Conservation (phyloP, 345 rosid genomes). For the Boechera divaricarpa region DNA sequence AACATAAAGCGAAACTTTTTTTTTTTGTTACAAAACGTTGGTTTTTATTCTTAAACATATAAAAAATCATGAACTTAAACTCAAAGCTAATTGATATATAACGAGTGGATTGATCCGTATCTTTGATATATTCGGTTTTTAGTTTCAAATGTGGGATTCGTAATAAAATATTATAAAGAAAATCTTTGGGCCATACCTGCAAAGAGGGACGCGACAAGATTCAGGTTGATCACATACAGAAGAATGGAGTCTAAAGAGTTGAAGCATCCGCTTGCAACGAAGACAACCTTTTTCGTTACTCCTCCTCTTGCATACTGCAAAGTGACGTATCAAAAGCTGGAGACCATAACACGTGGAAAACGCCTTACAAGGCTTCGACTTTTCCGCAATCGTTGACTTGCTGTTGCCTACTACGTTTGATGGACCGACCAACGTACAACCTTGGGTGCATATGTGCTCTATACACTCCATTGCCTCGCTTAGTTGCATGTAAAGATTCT, state of each 20-base stretch:
- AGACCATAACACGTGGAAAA: conserved; percentile 75
- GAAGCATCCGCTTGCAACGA: conserved; percentile 87
- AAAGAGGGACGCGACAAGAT: conserved; percentile 83
- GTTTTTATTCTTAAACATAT: not conserved
- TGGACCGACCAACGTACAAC: conserved; percentile 81
- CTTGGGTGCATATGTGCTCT: conserved; percentile 88
- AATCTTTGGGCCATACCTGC: conserved; percentile 38
- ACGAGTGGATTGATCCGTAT: no score
- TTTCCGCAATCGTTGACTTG: conserved; percentile 8
- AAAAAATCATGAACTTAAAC: not conserved
- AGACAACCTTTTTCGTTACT: conserved; percentile 63
- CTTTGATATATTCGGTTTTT: not conserved
- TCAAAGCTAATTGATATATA: not conserved
- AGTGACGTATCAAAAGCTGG: conserved; percentile 73
- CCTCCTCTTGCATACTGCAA: conserved; percentile 66
- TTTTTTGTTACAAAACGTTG: not conserved
- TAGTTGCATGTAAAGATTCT: conserved; percentile 63
- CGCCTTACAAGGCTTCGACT: conserved; percentile 56
- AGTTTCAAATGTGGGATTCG: not conserved
- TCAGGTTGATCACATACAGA: conserved; percentile 64
- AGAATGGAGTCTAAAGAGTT: conserved; percentile 84
- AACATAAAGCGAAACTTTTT: conserved; percentile 5
- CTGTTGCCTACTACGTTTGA: conserved; percentile 44
- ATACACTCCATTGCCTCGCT: conserved; percentile 87
- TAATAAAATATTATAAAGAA: not conserved